Conservation (phyloP, 139 green algal genomes). For the Micractinium conductrix region DNA sequence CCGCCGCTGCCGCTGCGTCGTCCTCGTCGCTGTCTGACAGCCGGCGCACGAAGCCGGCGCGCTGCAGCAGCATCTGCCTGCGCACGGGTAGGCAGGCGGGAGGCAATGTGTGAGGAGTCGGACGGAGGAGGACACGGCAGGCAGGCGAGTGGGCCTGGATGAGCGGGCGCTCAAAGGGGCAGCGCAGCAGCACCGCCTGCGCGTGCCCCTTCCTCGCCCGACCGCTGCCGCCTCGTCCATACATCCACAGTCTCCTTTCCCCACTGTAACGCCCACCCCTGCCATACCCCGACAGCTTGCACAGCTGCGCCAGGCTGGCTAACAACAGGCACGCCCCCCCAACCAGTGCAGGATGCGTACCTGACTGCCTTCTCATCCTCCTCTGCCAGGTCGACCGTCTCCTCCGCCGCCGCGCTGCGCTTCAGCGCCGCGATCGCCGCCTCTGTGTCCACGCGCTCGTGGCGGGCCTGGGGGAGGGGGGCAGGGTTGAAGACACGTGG, state of each 20-base stretch:
- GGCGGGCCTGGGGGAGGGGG: constrained; percentile 41
- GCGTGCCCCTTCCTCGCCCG: no score
- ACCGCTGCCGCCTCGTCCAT: neutral
- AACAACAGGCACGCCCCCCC: neutral
- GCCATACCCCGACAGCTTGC: no score
- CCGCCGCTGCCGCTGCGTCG: neutral
- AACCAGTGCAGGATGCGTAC: neutral
- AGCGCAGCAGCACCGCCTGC: neutral
- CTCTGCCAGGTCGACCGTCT: constrained; percentile 56
- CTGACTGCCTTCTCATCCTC: constrained; percentile 74
- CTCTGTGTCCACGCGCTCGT: constrained; percentile 38
- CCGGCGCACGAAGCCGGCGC: constrained; percentile 47
- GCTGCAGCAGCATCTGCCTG: constrained; percentile 70
- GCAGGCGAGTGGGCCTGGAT: no score
- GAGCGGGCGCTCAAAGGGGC: neutral
- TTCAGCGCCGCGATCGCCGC: constrained; percentile 30
- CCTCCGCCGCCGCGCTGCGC: constrained; percentile 28
- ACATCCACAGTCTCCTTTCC: neutral
- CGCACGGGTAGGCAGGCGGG: neutral
- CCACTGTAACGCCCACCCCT: no score
- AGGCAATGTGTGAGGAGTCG: no score
- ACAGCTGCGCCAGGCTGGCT: no score
- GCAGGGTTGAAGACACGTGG: no score
- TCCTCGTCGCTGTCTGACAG: constrained; percentile 46
- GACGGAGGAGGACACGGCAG: no score